Conservation (phyloP, 306 rosid genomes). For the Quercus agrifolia region DNA sequence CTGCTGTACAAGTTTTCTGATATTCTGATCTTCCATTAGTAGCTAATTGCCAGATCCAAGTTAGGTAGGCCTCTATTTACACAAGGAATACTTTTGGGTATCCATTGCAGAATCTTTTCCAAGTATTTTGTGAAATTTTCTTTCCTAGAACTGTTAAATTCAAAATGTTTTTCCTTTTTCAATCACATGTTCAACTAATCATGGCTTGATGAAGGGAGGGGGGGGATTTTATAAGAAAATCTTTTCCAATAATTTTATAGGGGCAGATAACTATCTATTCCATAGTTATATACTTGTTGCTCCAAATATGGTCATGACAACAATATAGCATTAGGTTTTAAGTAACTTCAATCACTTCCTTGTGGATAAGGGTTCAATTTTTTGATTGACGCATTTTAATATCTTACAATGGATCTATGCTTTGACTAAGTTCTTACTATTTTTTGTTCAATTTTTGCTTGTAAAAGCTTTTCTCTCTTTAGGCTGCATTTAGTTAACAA, state of each 20-base stretch:
- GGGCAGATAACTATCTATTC: background rate
- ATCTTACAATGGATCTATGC: background rate
- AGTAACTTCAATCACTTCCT: background rate
- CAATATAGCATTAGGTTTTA: background rate
- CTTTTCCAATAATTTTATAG: background rate
- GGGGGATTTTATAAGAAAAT: background rate
- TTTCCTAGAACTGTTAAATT: too few species aligned
- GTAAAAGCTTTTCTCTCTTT: background rate
- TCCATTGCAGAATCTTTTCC: too few species aligned
- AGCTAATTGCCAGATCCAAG: background rate
- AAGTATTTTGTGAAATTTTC: too few species aligned
- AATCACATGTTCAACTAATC: too few species aligned
- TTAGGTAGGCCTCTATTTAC: background rate
- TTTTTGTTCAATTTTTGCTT: background rate
- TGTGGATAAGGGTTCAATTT: background rate
- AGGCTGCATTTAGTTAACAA: background rate
- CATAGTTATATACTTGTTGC: background rate
- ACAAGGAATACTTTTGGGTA: background rate
- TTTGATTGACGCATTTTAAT: background rate
- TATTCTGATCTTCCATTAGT: background rate
- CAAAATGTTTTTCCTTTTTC: too few species aligned
- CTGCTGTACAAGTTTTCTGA: background rate
- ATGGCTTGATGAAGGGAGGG: background rate
- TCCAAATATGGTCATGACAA: background rate
- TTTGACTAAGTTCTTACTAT: background rate